phyloP scores from a whole-genome alignment of 352 stramenopile species.

The Phytophthora chlamydospora region DNA sequence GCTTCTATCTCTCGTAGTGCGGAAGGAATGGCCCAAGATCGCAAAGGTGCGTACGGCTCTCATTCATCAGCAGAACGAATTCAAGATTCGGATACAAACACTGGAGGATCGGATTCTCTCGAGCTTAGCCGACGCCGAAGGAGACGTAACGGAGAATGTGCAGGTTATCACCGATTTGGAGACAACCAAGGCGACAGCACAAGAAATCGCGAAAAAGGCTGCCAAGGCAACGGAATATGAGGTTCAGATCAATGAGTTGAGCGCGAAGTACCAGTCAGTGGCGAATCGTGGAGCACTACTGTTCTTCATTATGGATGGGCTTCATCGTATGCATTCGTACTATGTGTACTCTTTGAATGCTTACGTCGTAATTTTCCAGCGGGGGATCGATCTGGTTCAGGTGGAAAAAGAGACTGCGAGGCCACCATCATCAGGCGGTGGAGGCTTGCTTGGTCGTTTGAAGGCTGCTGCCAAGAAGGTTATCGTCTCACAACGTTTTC shows the following conservation, averaged over 20 bases:
- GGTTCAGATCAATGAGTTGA: constrained; percentile 84
- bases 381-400: constrained; percentile 92
- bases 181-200: constrained; percentile 91
- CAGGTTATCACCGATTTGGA: constrained; percentile 95
- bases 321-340: constrained; percentile 94
- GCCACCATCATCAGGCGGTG: constrained; percentile 18
- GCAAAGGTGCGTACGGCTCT: constrained; percentile 77
- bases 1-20: constrained; percentile 85
- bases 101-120: constrained; percentile 92
- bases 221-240: constrained; percentile 81
- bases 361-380: constrained; percentile 95
- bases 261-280: constrained; percentile 92
- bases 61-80: constrained; percentile 91
- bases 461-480: constrained; percentile 87
- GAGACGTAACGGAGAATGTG: constrained; percentile 95
- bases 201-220: constrained; percentile 83
- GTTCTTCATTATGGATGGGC: constrained; percentile 95
- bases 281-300: constrained; percentile 91
- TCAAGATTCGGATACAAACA: constrained; percentile 87
- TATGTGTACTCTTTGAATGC: constrained; percentile 96
- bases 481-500: constrained; percentile 84
- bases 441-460: constrained; percentile 61
- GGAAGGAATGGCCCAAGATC: constrained; percentile 91
- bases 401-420: constrained; percentile 36
- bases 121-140: constrained; percentile 82